These are phyloP conservation scores for Sporothrix variecibatus DNA, from an alignment of 2,329 filamentous ascomycete species.

Conservation along the genomic window DNA sequence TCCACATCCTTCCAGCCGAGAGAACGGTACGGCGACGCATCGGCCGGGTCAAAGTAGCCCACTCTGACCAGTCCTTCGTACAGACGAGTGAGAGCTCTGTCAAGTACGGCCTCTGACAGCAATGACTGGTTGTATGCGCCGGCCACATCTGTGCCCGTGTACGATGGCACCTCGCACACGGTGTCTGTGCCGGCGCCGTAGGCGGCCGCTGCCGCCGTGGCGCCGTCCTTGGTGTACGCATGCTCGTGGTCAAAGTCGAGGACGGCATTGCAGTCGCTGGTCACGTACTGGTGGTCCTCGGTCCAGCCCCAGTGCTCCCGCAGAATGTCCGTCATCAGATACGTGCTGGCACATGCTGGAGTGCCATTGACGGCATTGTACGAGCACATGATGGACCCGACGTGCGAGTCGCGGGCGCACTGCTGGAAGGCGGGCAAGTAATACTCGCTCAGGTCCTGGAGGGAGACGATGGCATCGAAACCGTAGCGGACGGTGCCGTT, in stretches of 20 bases:
- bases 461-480: slow-evolving; percentile 53
- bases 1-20: slow-evolving; percentile 59
- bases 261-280: slow-evolving; percentile 27
- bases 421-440: slow-evolving; percentile 66
- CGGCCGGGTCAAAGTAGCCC: slow-evolving; percentile 59
- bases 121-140: slow-evolving; percentile 32
- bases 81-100: slow-evolving; percentile 36
- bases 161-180: slow-evolving; percentile 33
- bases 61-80: slow-evolving; percentile 58
- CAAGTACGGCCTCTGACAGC: slow-evolving; percentile 43
- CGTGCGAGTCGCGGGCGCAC: slow-evolving; percentile 60
- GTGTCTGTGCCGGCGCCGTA: slow-evolving; percentile 44
- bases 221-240: slow-evolving; percentile 32
- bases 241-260: slow-evolving; percentile 47
- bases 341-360: slow-evolving; percentile 62
- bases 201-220: slow-evolving; percentile 31
- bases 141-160: slow-evolving; percentile 32
- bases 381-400: slow-evolving; percentile 62
- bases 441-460: slow-evolving; percentile 68
- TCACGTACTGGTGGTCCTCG: slow-evolving; percentile 54
- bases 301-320: slow-evolving; percentile 67
- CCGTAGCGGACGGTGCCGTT: slow-evolving; percentile 37
- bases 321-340: slow-evolving; percentile 63
- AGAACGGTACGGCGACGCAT: slow-evolving; percentile 49
- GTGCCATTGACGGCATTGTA: slow-evolving; percentile 66